phyloP scores from a whole-genome alignment of 2,329 filamentous ascomycete genomes.

The Xylaria multiplex region DNA sequence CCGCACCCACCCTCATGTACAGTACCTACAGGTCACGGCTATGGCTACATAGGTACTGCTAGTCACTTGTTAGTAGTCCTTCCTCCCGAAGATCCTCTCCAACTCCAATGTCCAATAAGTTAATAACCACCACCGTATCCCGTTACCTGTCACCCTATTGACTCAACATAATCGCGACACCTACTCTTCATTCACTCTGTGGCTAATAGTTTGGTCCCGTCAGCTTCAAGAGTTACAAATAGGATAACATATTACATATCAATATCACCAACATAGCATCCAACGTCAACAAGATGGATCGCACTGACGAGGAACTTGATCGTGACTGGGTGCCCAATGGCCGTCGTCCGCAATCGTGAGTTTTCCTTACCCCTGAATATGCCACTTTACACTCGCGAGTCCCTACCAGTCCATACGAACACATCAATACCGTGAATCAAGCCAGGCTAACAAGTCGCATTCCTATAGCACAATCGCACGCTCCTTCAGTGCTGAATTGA shows the following conservation, averaged over 20 bases:
- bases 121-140: slow-evolving; percentile 35
- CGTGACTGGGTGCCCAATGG: slow-evolving; percentile 83
- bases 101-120: slow-evolving; percentile 35
- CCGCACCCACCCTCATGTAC: slow-evolving; percentile 24
- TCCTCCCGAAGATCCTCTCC: slow-evolving; percentile 33
- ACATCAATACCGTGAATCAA: background rate
- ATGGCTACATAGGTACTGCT: background rate
- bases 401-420: background rate
- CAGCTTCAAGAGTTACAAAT: slow-evolving; percentile 4
- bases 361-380: slow-evolving; percentile 47
- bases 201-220: slow-evolving; percentile 8
- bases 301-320: slow-evolving; percentile 75
- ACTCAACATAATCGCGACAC: slow-evolving; percentile 30
- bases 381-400: background rate
- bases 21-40: background rate
- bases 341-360: slow-evolving; percentile 85
- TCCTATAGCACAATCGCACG: slow-evolving; percentile 79
- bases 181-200: slow-evolving; percentile 20
- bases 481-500: slow-evolving; percentile 85
- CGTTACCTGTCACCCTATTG: slow-evolving; percentile 30
- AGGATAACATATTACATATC: slow-evolving; percentile 2
- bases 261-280: background rate
- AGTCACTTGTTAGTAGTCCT: slow-evolving; percentile 9
- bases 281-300: slow-evolving; percentile 45
- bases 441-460: slow-evolving; percentile 36